Evolutionary conservation across 176 grass and related monocot genomes (phyloP).

Genomic region (Neostapfia colusana): DNA sequence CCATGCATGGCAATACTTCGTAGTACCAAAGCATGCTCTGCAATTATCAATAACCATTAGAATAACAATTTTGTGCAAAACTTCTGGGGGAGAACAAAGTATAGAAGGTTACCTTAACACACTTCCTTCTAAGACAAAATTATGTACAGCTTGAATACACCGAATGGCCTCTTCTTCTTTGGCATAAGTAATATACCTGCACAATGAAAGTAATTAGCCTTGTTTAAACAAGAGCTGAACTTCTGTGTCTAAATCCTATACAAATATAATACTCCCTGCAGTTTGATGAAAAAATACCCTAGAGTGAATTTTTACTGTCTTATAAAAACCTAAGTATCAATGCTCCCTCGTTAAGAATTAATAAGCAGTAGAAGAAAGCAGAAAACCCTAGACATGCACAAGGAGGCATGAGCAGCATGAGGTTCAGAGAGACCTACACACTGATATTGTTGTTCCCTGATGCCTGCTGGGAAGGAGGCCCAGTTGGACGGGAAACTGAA

Average conservation of each 20-base stretch:
- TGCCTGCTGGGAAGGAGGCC: slow-evolving; percentile 72
- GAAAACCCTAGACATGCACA: neutral
- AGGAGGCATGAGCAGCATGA: neutral
- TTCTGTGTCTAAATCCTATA: neutral
- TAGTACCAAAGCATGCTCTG: slow-evolving; percentile 98
- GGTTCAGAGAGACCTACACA: slow-evolving; percentile 64
- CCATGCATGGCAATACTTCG: slow-evolving; percentile 99
- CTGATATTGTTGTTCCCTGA: slow-evolving; percentile 71
- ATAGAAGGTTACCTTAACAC: slow-evolving; percentile 66
- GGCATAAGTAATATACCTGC: slow-evolving; percentile 96
- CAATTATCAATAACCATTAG: slow-evolving; percentile 34
- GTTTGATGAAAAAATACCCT: slow-evolving; percentile 14
- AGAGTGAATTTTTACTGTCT: slow-evolving; percentile 16
- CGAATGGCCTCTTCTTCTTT: slow-evolving; percentile 93
- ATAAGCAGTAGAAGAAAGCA: slow-evolving; percentile 6
- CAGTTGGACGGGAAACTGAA: slow-evolving; percentile 75
- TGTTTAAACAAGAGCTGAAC: slow-evolving; percentile 11
- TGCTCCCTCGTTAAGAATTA: neutral
- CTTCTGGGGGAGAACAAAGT: slow-evolving; percentile 30
- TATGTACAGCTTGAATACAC: slow-evolving; percentile 98
- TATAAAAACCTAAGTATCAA: slow-evolving; percentile 1
- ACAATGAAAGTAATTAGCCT: slow-evolving; percentile 12
- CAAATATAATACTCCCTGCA: neutral
- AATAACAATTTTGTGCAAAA: slow-evolving; percentile 22
- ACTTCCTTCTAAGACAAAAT: slow-evolving; percentile 96